Evolutionary conservation across 1,139 yeast genomes (phyloP), one percentile per base, ranked within the genome.

Genomic region (Saccharomyces hybrid): DNA sequence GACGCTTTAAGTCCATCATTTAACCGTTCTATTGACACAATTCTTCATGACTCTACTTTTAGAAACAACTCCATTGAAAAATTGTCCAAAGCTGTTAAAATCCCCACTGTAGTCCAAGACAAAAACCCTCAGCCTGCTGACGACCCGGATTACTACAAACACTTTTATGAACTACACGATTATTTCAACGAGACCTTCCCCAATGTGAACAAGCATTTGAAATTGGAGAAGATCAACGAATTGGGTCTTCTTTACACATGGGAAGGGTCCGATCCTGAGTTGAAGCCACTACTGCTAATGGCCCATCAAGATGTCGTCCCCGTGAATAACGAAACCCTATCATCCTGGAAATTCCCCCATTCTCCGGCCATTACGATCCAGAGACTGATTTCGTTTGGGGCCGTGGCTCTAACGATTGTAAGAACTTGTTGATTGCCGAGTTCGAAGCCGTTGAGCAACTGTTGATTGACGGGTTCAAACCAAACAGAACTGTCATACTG

Each of bases 221-320:
- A 75, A 53, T 73, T 83, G 32, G 83, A 82, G 51, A 75, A 73
- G 41, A 82, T 87, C 52, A 87, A 88, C 64, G 77, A 81, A 41
- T 79, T 82, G 59, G 93, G 90, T 0, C 72, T 88, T 56, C 77
- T 88, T 16, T 82, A 76, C 65, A 78, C 83, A 28, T 84, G 88
- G 85, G 71, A 80, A 60, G 95, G 95, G 24, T 65, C 79, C 0
- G 72, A 82, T 56, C 49, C 68, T 4, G 57, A 64, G 2, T 73
- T 84, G 62, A 82, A 84, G 66, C 96, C 96, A 4, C 61, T 84
- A 12, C 66, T 88, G 68, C 73, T 87, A 48, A 78, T 84, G 70
- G 90, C 93, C 2, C 96, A 88, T 69, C 88, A 83, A 67, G 96
- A 88, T 66, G 88, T 85, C 3, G 96, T 88, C 12, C 96, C 96